Conservation (phyloP, 441 rosid genomes). For the Viola pubescens region DNA sequence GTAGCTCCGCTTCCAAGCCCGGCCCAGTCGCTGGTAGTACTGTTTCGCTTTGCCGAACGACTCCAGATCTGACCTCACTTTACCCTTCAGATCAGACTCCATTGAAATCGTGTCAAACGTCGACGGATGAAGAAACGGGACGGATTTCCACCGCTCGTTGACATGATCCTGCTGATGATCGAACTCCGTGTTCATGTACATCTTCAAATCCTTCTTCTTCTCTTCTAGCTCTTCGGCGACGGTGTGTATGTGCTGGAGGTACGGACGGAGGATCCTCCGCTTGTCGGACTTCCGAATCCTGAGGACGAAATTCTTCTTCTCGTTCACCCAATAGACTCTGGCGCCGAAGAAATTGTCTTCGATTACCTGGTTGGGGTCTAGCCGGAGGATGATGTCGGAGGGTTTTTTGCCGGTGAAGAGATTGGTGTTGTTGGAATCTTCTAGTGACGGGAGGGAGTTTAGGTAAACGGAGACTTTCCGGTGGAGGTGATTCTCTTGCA, state of each 20-base stretch:
- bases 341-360: slow-evolving; percentile 72
- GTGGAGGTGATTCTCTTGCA: slow-evolving; percentile 61
- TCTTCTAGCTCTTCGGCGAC: slow-evolving; percentile 63
- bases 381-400: slow-evolving; percentile 58
- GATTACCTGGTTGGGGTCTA: slow-evolving; percentile 53
- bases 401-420: slow-evolving; percentile 56
- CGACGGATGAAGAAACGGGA: slow-evolving; percentile 58
- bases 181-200: slow-evolving; percentile 39
- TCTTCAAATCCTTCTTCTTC: slow-evolving; percentile 41
- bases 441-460: slow-evolving; percentile 58
- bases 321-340: slow-evolving; percentile 57
- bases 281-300: slow-evolving; percentile 69
- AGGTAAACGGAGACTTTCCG: slow-evolving; percentile 46
- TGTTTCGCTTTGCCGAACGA: slow-evolving; percentile 59
- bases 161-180: neutral
- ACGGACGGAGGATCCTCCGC: slow-evolving; percentile 67
- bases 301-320: slow-evolving; percentile 34
- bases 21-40: slow-evolving; percentile 68
- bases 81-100: slow-evolving; percentile 64
- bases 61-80: slow-evolving; percentile 70
- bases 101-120: slow-evolving; percentile 65
- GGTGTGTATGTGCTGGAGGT: slow-evolving; percentile 80
- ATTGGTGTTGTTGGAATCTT: slow-evolving; percentile 73
- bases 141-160: slow-evolving; percentile 50
- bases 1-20: slow-evolving; percentile 84